phyloP scores from a whole-genome alignment of 2,329 filamentous ascomycete species.

The Phoma sp. region DNA sequence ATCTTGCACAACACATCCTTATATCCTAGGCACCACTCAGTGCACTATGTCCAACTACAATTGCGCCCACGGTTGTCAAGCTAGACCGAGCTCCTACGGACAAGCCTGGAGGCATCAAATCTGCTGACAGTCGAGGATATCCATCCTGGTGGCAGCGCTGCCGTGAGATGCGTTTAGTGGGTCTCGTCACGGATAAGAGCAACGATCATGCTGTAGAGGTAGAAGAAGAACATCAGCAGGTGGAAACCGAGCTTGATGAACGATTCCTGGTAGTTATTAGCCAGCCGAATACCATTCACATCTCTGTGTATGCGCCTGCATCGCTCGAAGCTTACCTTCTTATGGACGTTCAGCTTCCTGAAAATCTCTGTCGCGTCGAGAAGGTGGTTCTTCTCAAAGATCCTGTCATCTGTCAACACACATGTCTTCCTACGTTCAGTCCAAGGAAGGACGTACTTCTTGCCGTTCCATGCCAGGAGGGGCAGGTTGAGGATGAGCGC shows the following conservation, averaged over 20 bases:
- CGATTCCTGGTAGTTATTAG: constrained; percentile 72
- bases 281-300: neutral
- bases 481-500: constrained; percentile 91
- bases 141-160: neutral
- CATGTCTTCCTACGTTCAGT: neutral
- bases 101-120: neutral
- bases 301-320: neutral
- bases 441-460: constrained; percentile 77
- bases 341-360: constrained; percentile 97
- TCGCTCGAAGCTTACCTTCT: constrained; percentile 73
- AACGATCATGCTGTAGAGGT: constrained; percentile 98
- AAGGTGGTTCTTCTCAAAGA: constrained; percentile 95
- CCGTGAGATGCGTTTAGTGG: constrained; percentile 59
- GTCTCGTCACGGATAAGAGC: constrained; percentile 95
- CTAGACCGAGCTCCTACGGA: neutral
- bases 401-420: constrained; percentile 64
- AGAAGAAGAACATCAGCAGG: constrained; percentile 99
- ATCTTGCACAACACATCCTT: neutral
- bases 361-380: constrained; percentile 99
- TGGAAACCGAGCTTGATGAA: constrained; percentile 99
- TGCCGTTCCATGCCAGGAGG: constrained; percentile 89
- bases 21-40: neutral
- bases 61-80: neutral
- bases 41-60: neutral
- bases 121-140: neutral